These are phyloP conservation scores for Rhizophora mangle DNA, from an alignment of 345 rosid genomes.

Conservation along the genomic window DNA sequence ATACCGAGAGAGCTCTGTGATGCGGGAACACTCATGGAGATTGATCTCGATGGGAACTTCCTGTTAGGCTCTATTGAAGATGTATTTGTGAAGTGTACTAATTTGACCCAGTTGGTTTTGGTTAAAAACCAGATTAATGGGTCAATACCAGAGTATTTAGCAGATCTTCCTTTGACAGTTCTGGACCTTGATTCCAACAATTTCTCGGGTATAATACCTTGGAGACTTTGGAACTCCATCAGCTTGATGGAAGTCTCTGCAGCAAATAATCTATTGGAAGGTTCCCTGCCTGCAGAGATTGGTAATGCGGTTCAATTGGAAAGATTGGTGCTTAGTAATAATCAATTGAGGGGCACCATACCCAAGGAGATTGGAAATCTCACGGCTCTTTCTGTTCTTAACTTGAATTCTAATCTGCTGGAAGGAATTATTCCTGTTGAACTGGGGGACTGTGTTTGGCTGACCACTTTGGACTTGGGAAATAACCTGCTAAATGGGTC, in stretches of 20 bases:
- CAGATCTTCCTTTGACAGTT: conserved; percentile 65
- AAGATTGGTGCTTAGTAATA: conserved; percentile 64
- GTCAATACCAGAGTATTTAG: conserved; percentile 54
- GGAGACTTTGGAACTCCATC: conserved; percentile 55
- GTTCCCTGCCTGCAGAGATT: conserved; percentile 53
- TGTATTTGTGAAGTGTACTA: conserved; percentile 52
- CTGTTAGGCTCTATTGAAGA: conserved; percentile 57
- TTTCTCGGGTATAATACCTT: conserved; percentile 61
- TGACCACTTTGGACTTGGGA: conserved; percentile 80
- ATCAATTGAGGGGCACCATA: conserved; percentile 48
- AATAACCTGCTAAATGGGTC: conserved; percentile 65
- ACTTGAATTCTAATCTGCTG: conserved; percentile 66
- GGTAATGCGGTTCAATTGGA: conserved; percentile 54
- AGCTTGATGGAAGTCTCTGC: conserved; percentile 76
- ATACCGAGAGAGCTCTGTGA: conserved; percentile 73
- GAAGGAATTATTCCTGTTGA: conserved; percentile 59
- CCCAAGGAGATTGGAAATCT: conserved; percentile 78
- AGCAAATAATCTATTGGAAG: conserved; percentile 54
- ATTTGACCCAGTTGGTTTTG: conserved; percentile 59
- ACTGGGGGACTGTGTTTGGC: conserved; percentile 59
- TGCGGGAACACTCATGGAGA: conserved; percentile 49
- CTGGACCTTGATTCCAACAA: conserved; percentile 75
- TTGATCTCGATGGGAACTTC: conserved; percentile 56
- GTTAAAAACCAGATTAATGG: conserved; percentile 56
- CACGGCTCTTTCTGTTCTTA: conserved; percentile 53